phyloP scores from a whole-genome alignment of 495 filamentous ascomycete species.

The Trichocladium uniseriatum region DNA sequence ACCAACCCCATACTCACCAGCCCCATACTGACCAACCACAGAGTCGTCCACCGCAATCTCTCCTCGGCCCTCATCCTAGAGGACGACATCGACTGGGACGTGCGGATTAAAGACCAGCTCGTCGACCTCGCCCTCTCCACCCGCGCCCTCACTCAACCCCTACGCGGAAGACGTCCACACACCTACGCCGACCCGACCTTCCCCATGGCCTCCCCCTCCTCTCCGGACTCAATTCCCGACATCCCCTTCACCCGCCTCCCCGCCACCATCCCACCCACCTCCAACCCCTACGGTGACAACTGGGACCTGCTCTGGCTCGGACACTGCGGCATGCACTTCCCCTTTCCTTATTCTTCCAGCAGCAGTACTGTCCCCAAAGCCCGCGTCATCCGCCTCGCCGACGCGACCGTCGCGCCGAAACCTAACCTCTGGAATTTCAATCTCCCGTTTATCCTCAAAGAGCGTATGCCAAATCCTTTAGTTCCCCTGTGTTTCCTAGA shows the following conservation, averaged over 20 bases:
- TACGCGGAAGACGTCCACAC: conserved; percentile 1
- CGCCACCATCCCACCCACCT: conserved; percentile 17
- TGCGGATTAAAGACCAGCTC: conserved; percentile 42
- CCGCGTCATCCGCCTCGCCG: conserved; percentile 16
- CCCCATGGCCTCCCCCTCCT: conserved; percentile 3
- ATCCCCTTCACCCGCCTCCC: conserved; percentile 21
- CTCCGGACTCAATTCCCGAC: conserved; percentile 8
- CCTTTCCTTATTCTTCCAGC: conserved; percentile 9
- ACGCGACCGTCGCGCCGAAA: conserved; percentile 24
- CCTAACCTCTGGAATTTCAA: conserved; percentile 25
- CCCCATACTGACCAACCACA: conserved; percentile 4
- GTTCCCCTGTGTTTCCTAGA: too few species aligned
- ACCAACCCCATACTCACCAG: too few species aligned
- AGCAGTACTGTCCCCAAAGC: conserved; percentile 20
- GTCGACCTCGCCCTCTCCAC: conserved; percentile 36
- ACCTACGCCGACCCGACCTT: conserved; percentile 19
- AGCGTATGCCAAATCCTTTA: too few species aligned
- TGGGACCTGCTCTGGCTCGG: conserved; percentile 54
- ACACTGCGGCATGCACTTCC: conserved; percentile 36
- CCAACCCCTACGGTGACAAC: conserved; percentile 48
- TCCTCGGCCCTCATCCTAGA: conserved; percentile 46
- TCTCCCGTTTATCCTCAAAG: conserved; percentile 15
- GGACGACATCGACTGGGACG: conserved; percentile 52
- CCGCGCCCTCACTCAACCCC: conserved; percentile 26
- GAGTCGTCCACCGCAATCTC: conserved; percentile 37